phyloP scores from a whole-genome alignment of 139 green algal species.

The Picochlorum sp. region DNA sequence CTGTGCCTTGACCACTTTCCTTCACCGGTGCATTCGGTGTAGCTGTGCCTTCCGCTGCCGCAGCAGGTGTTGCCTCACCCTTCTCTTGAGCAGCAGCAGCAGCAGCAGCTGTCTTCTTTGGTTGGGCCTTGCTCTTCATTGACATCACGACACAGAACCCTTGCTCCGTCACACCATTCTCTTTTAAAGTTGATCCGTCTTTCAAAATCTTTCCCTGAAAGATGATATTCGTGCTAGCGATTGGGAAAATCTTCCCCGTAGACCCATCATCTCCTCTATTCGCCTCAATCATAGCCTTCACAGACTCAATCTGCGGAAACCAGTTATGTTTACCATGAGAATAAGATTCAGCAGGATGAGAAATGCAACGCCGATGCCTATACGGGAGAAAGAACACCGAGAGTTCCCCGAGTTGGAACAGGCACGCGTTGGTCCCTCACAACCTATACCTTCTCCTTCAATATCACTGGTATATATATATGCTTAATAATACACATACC shows the following conservation, averaged over 20 bases:
- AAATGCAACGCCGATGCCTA: too few species aligned
- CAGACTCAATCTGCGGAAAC: slow-evolving; percentile 41
- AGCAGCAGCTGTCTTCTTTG: neutral
- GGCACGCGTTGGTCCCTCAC: too few species aligned
- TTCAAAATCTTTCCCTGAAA: slow-evolving; percentile 86
- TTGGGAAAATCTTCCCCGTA: slow-evolving; percentile 44
- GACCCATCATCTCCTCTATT: slow-evolving; percentile 5
- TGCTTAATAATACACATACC: slow-evolving; percentile 26
- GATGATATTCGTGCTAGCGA: slow-evolving; percentile 53
- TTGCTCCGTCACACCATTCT: slow-evolving; percentile 62
- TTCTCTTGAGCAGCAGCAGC: neutral
- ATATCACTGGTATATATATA: neutral
- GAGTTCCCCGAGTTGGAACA: too few species aligned
- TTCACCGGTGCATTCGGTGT: slow-evolving; percentile 3
- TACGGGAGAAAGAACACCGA: too few species aligned
- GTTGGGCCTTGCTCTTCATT: slow-evolving; percentile 43
- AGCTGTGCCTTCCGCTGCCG: neutral
- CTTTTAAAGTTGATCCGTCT: slow-evolving; percentile 67
- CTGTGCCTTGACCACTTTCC: neutral
- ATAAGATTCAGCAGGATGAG: too few species aligned
- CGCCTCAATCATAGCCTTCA: slow-evolving; percentile 56
- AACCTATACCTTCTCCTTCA: neutral
- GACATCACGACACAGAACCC: slow-evolving; percentile 94
- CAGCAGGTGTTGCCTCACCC: neutral
- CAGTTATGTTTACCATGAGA: too few species aligned